Conservation (phyloP, 495 filamentous ascomycete species). For the Penicillium coffeae region DNA sequence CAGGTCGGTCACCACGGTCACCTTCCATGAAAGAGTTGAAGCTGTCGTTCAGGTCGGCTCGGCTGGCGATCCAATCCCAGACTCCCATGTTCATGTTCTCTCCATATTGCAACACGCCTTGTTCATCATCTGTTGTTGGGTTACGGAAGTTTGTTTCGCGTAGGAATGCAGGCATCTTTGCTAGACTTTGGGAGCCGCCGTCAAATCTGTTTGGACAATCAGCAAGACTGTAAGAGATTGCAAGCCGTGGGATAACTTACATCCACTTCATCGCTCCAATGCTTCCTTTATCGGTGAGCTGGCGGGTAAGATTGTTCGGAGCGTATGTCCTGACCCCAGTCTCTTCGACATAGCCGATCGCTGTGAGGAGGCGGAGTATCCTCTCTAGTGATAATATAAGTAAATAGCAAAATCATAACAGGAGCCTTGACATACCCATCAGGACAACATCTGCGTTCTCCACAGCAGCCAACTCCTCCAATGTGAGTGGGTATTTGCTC, state of each 20-base stretch:
- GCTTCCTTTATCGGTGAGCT: conserved; percentile 14
- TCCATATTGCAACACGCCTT: conserved; percentile 11
- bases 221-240: neutral
- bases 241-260: neutral
- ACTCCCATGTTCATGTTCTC: conserved; percentile 5
- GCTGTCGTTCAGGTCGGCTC: conserved; percentile 6
- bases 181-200: conserved; percentile 7
- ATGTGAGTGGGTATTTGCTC: conserved; percentile 2
- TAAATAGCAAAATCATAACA: too few species aligned
- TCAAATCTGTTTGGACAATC: conserved; percentile 12
- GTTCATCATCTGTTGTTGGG: conserved; percentile 3
- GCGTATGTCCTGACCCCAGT: conserved; percentile 9
- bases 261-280: conserved; percentile 13
- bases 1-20: conserved; percentile 12
- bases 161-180: conserved; percentile 19
- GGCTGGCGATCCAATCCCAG: conserved; percentile 7
- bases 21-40: conserved; percentile 26
- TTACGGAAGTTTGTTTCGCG: conserved; percentile 9
- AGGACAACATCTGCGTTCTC: conserved; percentile 8
- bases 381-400: too few species aligned
- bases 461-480: conserved; percentile 13
- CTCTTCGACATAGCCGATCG: conserved; percentile 15
- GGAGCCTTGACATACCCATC: conserved; percentile 7
- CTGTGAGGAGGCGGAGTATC: conserved; percentile 16
- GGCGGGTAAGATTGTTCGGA: conserved; percentile 11